phyloP scores from a whole-genome alignment of 1,284 basidiomycete genomes.

The Gymnopus androsaceus region DNA sequence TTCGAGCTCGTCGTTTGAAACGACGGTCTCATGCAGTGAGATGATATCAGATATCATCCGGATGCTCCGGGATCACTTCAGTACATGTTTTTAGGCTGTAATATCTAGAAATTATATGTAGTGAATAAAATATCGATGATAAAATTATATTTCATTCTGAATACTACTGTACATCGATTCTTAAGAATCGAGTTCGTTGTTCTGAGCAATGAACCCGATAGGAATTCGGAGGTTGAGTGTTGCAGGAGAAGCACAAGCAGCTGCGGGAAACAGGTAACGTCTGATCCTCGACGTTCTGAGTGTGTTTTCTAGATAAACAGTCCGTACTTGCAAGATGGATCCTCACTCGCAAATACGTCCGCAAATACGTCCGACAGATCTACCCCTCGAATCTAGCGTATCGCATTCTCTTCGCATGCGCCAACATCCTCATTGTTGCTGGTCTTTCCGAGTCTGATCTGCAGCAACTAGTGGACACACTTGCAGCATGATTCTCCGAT shows the following conservation, averaged over 20 bases:
- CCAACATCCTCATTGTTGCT: constrained; percentile 45
- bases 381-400: constrained; percentile 32
- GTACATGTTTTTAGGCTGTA: too few species aligned
- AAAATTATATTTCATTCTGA: too few species aligned
- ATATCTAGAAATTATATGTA: too few species aligned
- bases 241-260: constrained; percentile 37
- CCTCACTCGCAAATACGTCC: constrained; percentile 35
- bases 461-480: constrained; percentile 24
- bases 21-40: too few species aligned
- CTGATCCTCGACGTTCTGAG: not conserved
- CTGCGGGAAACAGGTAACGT: constrained; percentile 37
- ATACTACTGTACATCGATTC: too few species aligned
- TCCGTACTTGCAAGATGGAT: constrained; percentile 44
- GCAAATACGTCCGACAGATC: constrained; percentile 12
- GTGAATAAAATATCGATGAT: too few species aligned
- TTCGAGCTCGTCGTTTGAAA: too few species aligned
- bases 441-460: constrained; percentile 35
- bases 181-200: too few species aligned
- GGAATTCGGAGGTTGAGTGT: constrained; percentile 8
- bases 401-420: constrained; percentile 40
- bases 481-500: constrained; percentile 35
- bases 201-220: too few species aligned
- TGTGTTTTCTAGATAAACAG: constrained; percentile 36
- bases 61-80: too few species aligned
- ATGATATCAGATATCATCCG: too few species aligned